A percentile compares a stretch with the other conserved stretches of the same genome.
Conservation (phyloP, 805 yeast genomes). For the Torulaspora gathmanii region DNA sequence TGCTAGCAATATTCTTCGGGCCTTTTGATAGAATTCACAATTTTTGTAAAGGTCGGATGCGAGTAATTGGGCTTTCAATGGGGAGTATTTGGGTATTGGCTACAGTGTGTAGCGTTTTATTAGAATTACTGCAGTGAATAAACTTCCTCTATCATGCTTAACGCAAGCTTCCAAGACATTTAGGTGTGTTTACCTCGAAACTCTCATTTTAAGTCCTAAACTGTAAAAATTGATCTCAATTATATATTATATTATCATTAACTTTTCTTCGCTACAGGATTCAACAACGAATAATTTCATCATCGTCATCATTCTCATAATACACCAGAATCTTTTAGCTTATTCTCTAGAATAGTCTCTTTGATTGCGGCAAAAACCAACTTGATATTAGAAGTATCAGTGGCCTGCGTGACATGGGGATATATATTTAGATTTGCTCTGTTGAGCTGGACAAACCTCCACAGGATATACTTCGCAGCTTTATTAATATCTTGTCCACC, state of each 20-base stretch:
- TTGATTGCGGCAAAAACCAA: slow-evolving; percentile 80
- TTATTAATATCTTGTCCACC: slow-evolving; percentile 88
- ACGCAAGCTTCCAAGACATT: neutral
- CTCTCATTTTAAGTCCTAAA: neutral
- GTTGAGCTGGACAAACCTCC: slow-evolving; percentile 84
- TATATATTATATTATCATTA: neutral
- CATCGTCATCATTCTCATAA: slow-evolving; percentile 35
- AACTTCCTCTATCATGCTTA: no score
- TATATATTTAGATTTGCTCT: slow-evolving; percentile 75
- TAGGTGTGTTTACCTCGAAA: neutral
- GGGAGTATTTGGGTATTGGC: slow-evolving; percentile 28
- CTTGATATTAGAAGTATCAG: slow-evolving; percentile 84
- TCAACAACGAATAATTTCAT: neutral
- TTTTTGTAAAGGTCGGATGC: slow-evolving; percentile 15
- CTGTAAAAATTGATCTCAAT: neutral
- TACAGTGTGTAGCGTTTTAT: slow-evolving; percentile 24
- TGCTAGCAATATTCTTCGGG: slow-evolving; percentile 20
- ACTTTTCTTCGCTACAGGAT: neutral
- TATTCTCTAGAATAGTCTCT: slow-evolving; percentile 72
- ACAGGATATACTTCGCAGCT: slow-evolving; percentile 85
- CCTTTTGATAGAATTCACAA: slow-evolving; percentile 13
- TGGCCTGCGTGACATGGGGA: slow-evolving; percentile 92
- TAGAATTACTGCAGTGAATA: slow-evolving; percentile 19
- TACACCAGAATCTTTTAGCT: slow-evolving; percentile 71
- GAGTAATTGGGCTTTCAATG: slow-evolving; percentile 24